Evolutionary conservation across 148 eudicot genomes (phyloP), one percentile per base, ranked within the genome.

Genomic region (Vaccinium macrocarpon): DNA sequence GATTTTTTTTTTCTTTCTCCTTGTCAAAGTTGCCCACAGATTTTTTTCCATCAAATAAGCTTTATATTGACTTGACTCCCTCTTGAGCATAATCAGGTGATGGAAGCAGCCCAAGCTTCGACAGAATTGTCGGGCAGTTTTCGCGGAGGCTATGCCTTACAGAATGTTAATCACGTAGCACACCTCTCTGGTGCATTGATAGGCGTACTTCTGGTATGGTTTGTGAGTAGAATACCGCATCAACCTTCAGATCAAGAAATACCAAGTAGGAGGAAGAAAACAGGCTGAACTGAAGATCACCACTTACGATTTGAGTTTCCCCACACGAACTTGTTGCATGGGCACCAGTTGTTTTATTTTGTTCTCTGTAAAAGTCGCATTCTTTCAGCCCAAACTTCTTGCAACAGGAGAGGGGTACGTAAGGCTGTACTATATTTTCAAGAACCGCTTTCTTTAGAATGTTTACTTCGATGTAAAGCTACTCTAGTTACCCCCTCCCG

Each of bases 21-120:
- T 19, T 10, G 56, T 14, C 23, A 53, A 78, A 53, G 62, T 15
- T 49, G 81, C 90, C 12, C 21, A 92, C 61, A 10, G 57, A 75
- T 46, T 75, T 8, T 8, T 42, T 46, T 49, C 25, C 73, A 76
- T n/a, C 55, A 13, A 76, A 21, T 35, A 4, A 48, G 27, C 92
- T 90, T 84, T 90, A 84, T 85, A 91, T 95, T 55, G 92, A 92
- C 80, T 93, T 59, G 98, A 97, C 68, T 97, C 90, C 23, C 89
- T 88, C 86, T 29, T 56, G 68, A 14, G 50, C 61, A 55, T 21
- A 6, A 50, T 79, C 82, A 80, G 82, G 82, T 80, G 82, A 80
- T 80, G 82, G 71, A 80, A 80, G 82, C 82, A 38, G 82, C 82
- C 19, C 82, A 80, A n/a, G 82, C 71, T 57, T 80, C 82, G 2